Evolutionary conservation across 2,329 filamentous ascomycete species (phyloP), one percentile per base, ranked within the genome.

Genomic region (Neopestalotiopsis rosae): DNA sequence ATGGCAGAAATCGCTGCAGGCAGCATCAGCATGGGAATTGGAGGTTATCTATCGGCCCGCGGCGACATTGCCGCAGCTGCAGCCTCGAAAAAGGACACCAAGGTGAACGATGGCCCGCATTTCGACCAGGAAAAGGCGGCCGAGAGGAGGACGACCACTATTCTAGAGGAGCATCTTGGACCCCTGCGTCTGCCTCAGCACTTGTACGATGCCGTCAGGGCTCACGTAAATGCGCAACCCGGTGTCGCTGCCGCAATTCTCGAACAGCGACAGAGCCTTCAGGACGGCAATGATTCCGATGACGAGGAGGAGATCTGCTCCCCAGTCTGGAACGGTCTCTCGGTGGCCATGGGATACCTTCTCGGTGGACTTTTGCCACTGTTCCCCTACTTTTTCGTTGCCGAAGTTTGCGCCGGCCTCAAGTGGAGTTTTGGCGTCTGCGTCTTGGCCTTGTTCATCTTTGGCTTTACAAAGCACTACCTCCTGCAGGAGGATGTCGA

Each of bases 1-100:
- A 83, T 93, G 38, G 92, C 92, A 4, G 92, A 94, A 82, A 85
- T 94, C 63, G 91, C 93, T 76, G 90, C 91, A 0, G 92, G 92
- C 20, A 89, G 90, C 72, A 93, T 94, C 72, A 91, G 88, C 67
- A 94, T 94, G 92, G 92, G 92, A 1, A 83, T 94, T 5, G 91
- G 92, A 30, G 92, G 90, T 6, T 94, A 92, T 77, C 84, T 94
- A 1, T 91, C 91, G 9, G 90, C 90, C 34, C 82, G 84, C 57
- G 89, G 88, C 0, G 88, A 91, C 75, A 71, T 74, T 61, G 71
- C 66, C 13, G 42, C 63, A 7, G 67, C 68, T 3, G 40, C n/a
- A 40, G 61, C 61, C 40, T 45, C 57, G 13, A 13, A 13, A 13
- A 28, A n/a, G 30, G 13, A 5, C 14, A 40, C 59, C 12, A 14